These are phyloP conservation scores for Aspergillus piperis DNA, from an alignment of 2,329 filamentous ascomycete genomes.

Conservation along the genomic window DNA sequence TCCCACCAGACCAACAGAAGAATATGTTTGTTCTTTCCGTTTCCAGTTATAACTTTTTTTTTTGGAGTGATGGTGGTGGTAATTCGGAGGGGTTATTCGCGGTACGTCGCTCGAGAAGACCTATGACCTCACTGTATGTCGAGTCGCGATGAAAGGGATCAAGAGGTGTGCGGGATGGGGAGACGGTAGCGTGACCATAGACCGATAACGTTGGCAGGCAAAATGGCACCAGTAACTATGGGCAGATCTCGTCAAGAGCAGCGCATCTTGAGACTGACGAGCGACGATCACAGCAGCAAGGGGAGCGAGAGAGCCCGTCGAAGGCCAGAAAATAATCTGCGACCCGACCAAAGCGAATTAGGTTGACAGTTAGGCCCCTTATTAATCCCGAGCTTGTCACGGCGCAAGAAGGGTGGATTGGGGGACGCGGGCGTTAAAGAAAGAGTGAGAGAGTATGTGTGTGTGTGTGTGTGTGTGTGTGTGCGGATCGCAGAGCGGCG, in stretches of 20 bases:
- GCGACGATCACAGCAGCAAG: slow-evolving; percentile 9
- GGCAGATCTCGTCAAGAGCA: slow-evolving; percentile 31
- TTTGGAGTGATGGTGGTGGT: too few relatives aligned
- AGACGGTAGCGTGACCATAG: slow-evolving; percentile 35
- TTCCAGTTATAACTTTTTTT: too few relatives aligned
- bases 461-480: not conserved
- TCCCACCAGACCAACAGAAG: slow-evolving; percentile 9
- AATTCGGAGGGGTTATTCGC: slow-evolving; percentile 8
- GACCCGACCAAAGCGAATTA: slow-evolving; percentile 13
- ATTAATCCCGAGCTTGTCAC: not conserved
- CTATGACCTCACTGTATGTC: slow-evolving; percentile 16
- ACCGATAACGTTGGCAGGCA: slow-evolving; percentile 35
- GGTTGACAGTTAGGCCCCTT: slow-evolving; percentile 8
- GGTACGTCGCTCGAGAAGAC: slow-evolving; percentile 10
- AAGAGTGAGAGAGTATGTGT: not conserved
- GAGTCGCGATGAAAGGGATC: slow-evolving; percentile 13
- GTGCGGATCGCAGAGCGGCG: slow-evolving; percentile 19
- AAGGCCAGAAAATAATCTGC: slow-evolving; percentile 4
- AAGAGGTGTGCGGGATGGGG: slow-evolving; percentile 23
- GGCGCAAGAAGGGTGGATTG: slow-evolving; percentile 6
- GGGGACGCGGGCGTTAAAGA: not conserved
- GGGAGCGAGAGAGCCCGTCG: slow-evolving; percentile 12
- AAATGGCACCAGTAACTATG: slow-evolving; percentile 26
- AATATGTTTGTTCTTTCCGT: slow-evolving; percentile 13
- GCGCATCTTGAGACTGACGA: slow-evolving; percentile 27